These are phyloP conservation scores for Rhodofomes roseus DNA, from an alignment of 1,284 basidiomycete species.

Conservation along the genomic window DNA sequence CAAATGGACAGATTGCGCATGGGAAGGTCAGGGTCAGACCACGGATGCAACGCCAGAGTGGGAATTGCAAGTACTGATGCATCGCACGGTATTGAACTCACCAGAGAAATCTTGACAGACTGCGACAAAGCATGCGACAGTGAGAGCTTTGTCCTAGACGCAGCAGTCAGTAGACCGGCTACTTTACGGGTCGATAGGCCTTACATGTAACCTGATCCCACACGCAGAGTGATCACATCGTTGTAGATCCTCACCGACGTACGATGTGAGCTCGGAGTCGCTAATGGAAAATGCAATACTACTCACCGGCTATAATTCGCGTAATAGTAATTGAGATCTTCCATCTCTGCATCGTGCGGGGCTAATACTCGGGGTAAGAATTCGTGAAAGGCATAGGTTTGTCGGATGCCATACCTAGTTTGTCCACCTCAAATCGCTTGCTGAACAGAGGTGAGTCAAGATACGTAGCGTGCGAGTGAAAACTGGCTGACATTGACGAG, in stretches of 20 bases:
- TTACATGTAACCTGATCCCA: conserved; percentile 94
- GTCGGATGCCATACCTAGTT: conserved; percentile 51
- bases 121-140: conserved; percentile 93
- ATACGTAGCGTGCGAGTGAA: conserved; percentile 1
- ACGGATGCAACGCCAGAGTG: neutral
- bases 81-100: conserved; percentile 27
- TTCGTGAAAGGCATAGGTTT: neutral
- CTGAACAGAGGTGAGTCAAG: conserved; percentile 37
- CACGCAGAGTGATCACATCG: conserved; percentile 94
- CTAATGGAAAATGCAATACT: conserved; percentile 5
- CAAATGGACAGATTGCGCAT: neutral
- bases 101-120: conserved; percentile 94
- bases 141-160: conserved; percentile 86
- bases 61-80: neutral
- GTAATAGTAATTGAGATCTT: conserved; percentile 96
- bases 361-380: conserved; percentile 39
- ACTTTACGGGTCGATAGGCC: conserved; percentile 27
- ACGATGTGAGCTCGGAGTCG: neutral
- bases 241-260: conserved; percentile 79
- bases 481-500: conserved; percentile 71
- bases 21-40: neutral
- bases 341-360: conserved; percentile 86
- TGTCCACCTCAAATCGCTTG: conserved; percentile 91
- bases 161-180: conserved; percentile 10
- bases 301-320: conserved; percentile 89